Base-by-base conservation (phyloP, 306 rosid genomes). In the Coriaria nepalensis region DNA sequence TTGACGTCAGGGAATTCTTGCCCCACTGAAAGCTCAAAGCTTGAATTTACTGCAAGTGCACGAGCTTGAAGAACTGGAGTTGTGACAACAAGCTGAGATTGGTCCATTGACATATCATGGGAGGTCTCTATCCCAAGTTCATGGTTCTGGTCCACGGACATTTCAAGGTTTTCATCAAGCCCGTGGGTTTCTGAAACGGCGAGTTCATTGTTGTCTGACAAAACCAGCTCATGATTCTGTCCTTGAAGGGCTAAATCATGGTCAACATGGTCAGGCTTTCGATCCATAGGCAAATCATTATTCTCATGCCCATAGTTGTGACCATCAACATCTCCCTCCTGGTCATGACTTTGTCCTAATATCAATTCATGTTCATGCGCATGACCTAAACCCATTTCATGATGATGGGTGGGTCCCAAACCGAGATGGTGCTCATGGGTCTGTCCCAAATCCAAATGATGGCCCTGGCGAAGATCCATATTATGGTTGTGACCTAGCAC, bases 1-100 rank as follows among this genome's bases (percentile, higher is more conserved):
- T 80, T 80, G 61, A 84, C 95, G 66, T 84, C 93, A 37, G 87
- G 86, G 67, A 84, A 84, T 64, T 80, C 95, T 71, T 84, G 92
- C 60, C 92, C 92, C 55, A 84, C 82, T 4, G 69, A 11, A 43
- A 84, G 56, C 62, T 78, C 59, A 3, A 41, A 56, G 43, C 44
- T 46, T 49, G 69, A 37, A 49, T 39, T 51, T 34, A 42, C 4
- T 44, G 38, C 50, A 10, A 44, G 35, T 0, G 68, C 59, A 33
- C 69, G 69, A 48, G 63, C 66, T 61, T 75, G 82, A 38, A 67
- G 54, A 33, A 72, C 66, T 49, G 62, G 60, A 38, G 61, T 35
- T 42, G 39, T 35, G 13, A 45, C 52, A 29, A 64, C 41, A 37
- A 50, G 13, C 52, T 62, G 58, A 33, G 68, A 47, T 33, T 66